These are phyloP conservation scores for Pyrenophora teres DNA, from an alignment of 2,329 filamentous ascomycete species.

Conservation along the genomic window DNA sequence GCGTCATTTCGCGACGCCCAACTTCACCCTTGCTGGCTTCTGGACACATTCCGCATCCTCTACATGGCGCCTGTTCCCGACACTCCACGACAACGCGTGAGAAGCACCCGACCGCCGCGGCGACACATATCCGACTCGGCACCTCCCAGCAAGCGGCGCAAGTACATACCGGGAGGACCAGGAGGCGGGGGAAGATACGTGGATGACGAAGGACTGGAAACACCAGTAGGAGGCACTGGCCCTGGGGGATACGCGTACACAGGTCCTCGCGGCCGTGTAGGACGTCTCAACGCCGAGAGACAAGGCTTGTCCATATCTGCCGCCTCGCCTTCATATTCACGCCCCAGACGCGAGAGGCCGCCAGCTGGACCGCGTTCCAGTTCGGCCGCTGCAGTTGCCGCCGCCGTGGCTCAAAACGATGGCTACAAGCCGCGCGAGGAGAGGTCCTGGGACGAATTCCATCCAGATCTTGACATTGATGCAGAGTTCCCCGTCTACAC, in stretches of 20 bases:
- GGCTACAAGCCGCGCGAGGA: constrained; percentile 98
- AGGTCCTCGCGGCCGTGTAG: constrained; percentile 59
- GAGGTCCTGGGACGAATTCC: constrained; percentile 96
- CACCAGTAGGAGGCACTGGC: constrained; percentile 57
- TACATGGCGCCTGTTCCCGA: constrained; percentile 45
- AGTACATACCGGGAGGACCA: constrained; percentile 83
- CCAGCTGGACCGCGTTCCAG: constrained; percentile 71
- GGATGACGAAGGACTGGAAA: constrained; percentile 70
- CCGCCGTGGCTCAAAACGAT: constrained; percentile 86
- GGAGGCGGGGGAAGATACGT: constrained; percentile 85
- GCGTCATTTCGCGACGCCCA: constrained; percentile 32
- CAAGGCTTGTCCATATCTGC: constrained; percentile 49
- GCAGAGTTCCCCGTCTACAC: constrained; percentile 76
- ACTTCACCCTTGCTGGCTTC: constrained; percentile 31
- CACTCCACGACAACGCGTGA: constrained; percentile 45
- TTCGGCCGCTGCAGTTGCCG: constrained; percentile 85
- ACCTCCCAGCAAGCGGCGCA: constrained; percentile 52
- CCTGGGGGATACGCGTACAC: constrained; percentile 57
- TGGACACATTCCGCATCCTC: constrained; percentile 31
- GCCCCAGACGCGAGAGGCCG: constrained; percentile 47
- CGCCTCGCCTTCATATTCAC: constrained; percentile 52
- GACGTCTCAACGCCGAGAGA: constrained; percentile 55
- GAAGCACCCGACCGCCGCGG: constrained; percentile 41
- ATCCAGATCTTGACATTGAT: constrained; percentile 92
- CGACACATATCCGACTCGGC: constrained; percentile 47